Evolutionary conservation across 306 rosid species (phyloP), one percentile per base, ranked within the genome.

Genomic region (Begonia fuchsioides): DNA sequence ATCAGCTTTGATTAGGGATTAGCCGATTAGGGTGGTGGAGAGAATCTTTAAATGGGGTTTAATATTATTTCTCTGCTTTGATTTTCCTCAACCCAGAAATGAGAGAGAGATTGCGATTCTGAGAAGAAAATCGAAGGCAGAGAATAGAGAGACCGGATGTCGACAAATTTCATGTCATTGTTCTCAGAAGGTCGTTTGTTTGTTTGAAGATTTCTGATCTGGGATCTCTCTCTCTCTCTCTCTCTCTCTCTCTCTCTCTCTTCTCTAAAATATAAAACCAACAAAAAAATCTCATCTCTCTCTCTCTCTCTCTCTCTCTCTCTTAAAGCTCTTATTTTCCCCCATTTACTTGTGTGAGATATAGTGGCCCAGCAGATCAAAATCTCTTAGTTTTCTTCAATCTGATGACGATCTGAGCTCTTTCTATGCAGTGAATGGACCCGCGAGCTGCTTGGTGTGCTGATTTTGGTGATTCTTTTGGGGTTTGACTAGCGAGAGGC

Each of bases 121-220:
- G 60, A 35, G 43, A 43, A 19, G 19, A 62, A 50, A 15, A 77
- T 55, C 72, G 75, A 53, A 78, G 81, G 87, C 84, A 84, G 87
- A 72, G 95, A 90, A 90, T 90, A 84, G 74, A 84, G 90, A 84
- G 94, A 90, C 87, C 94, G 84, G 93, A 84, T 81, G 85, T 84
- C 76, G 97, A 90, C 97, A 90, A 84, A 90, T 81, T 74, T 81
- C 80, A 75, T 81, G 97, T 90, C 95, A 81, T 87, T 90, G 94
- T 90, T 84, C 92, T 78, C 74, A 71, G 93, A 90, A 84, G 85
- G 80, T 88, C 93, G 84, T 84, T 84, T 82, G 93, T 84, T 81
- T 73, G 78, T 68, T 82, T 64, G 90, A 63, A 81, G 87, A 84
- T 77, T 88, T 83, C 94, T 87, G 80, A 81, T 84, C 90, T 90